These are phyloP conservation scores for Cyberlindnera amylophila DNA, from an alignment of 805 yeast species.

Conservation along the genomic window DNA sequence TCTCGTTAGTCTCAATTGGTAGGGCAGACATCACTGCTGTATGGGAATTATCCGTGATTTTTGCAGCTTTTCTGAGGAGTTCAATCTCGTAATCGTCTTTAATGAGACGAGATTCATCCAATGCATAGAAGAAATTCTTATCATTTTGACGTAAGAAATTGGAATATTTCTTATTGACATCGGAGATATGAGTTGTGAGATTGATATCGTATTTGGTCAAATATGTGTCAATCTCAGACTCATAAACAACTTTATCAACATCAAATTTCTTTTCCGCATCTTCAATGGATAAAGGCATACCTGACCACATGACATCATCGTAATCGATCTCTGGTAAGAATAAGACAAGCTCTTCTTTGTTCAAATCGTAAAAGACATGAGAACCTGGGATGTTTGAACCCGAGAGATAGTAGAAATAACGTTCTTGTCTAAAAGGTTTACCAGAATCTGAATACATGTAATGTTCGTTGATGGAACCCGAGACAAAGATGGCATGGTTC, in stretches of 20 bases:
- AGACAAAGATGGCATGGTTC: constrained; percentile 47
- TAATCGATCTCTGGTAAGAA: constrained; percentile 80
- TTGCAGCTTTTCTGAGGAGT: constrained; percentile 74
- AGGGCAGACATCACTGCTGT: constrained; percentile 88
- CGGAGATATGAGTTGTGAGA: constrained; percentile 55
- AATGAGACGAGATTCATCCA: constrained; percentile 82
- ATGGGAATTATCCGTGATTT: constrained; percentile 85
- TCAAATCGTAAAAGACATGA: constrained; percentile 56
- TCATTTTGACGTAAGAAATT: constrained; percentile 41
- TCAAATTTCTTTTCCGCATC: constrained; percentile 67
- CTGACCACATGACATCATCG: constrained; percentile 97
- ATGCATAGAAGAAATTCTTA: constrained; percentile 56
- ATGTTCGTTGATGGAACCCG: constrained; percentile 55
- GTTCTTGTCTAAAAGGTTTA: constrained; percentile 78
- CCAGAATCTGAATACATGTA: constrained; percentile 78
- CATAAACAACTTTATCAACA: constrained; percentile 76
- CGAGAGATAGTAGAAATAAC: constrained; percentile 83
- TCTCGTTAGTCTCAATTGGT: constrained; percentile 83
- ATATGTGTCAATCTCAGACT: constrained; percentile 40
- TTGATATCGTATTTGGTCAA: constrained; percentile 29
- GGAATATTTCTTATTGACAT: constrained; percentile 34
- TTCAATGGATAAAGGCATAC: constrained; percentile 67
- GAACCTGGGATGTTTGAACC: constrained; percentile 83
- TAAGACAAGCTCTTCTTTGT: constrained; percentile 54
- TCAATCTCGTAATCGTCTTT: constrained; percentile 82